Base-by-base conservation (phyloP, 345 rosid genomes). In the Firmiana major region DNA sequence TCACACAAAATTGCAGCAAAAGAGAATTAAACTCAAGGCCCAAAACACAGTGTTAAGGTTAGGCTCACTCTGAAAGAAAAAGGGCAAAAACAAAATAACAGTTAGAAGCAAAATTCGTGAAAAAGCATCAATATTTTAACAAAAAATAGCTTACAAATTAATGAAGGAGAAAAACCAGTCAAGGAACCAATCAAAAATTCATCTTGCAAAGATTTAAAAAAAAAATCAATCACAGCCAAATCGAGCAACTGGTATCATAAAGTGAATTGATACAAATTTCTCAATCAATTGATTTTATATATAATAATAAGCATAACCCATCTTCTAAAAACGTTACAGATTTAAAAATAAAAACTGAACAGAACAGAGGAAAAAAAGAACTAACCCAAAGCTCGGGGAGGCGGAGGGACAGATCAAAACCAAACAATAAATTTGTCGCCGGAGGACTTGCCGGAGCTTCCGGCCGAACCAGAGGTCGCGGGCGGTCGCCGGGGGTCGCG, bases 11-110 rank as follows among this genome's bases (percentile, higher is more conserved):
- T 55, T 19, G 71, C 66, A 67, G 49, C 49, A 64, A 53, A 54
- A 22, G 22, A 40, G 40, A 75, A 57, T 36, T 53, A 48, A 79
- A 63, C 34, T 28, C 31, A 65, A 82, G 34, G 59, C 24, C 58
- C 40, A 73, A 7, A 76, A 51, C 53, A 55, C 24, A 19, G 69
- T 21, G 49, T 34, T 28, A 76, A 70, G 26, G 42, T 70, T 11
- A 51, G 58, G 51, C 71, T 60, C 67, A 26, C 43, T 59, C 55
- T 28, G n/a, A 26, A 77, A 1, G 34, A 31, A 55, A 51, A 26
- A 58, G 40, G 17, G 28, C 43, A 46, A 53, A 54, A 26, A 59
- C 17, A n/a, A 43, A 28, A 40, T 9, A 65, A 76, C 54, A 42
- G 36, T 74, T 74, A 64, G 64, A 76, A 53, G 51, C n/a, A 51